Evolutionary conservation across 1,284 basidiomycete species (phyloP).

Genomic region (Heterobasidion occidentale): DNA sequence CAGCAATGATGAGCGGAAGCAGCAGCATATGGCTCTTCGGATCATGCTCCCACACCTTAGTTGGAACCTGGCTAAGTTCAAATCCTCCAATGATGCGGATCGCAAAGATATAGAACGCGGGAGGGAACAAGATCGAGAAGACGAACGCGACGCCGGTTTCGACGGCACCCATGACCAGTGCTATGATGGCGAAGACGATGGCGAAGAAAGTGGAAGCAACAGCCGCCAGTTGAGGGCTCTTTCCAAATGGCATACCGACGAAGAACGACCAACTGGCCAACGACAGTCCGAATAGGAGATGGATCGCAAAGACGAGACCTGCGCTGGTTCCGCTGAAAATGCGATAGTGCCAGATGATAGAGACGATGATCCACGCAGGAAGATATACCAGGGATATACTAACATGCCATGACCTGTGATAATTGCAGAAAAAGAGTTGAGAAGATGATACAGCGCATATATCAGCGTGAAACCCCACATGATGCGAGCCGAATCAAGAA

Average conservation of each 20-base stretch:
- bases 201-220: conserved; percentile 58
- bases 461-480: conserved; percentile 28
- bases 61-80: conserved; percentile 47
- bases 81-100: conserved; percentile 59
- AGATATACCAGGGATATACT: conserved; percentile 49
- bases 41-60: conserved; percentile 45
- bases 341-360: conserved; percentile 52
- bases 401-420: conserved; percentile 56
- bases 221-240: conserved; percentile 68
- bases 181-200: conserved; percentile 64
- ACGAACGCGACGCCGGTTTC: conserved; percentile 44
- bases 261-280: conserved; percentile 69
- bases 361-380: conserved; percentile 60
- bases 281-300: conserved; percentile 60
- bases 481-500: conserved; percentile 58
- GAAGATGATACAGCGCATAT: background rate
- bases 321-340: conserved; percentile 59
- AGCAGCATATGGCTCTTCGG: conserved; percentile 50
- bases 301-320: conserved; percentile 54
- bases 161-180: conserved; percentile 42
- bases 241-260: conserved; percentile 58
- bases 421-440: background rate
- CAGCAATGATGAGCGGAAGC: conserved; percentile 56
- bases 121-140: conserved; percentile 67
- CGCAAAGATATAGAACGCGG: conserved; percentile 70